Base-by-base conservation (phyloP, 257 asterid species). In the Linaria vulgaris region DNA sequence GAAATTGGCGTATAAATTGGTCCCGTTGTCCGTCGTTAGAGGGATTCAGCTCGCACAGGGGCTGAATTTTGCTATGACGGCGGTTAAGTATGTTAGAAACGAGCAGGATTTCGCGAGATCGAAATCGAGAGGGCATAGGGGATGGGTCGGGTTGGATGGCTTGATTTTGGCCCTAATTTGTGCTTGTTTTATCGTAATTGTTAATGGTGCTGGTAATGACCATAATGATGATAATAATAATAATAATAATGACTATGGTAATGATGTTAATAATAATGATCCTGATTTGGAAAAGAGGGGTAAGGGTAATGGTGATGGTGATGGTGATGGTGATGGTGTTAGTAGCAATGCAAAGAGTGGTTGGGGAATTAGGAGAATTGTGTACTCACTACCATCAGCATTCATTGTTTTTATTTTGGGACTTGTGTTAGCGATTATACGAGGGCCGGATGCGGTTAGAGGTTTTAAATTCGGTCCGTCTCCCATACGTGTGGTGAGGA, bases 41-140 rank as follows among this genome's bases (percentile, higher is more conserved):
- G 96, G 96, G 51, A 83, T 88, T 72, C 96, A 88, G 58, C 63
- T 88, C 3, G 96, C 95, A 12, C 96, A 85, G 21, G 91, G 95
- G 1, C 38, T 83, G 9, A 81, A 88, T 3, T 88, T 88, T 47
- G 91, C 95, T 0, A 82, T 85, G 81, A 82, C 83, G 13, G 92
- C 88, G 4, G 95, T 85, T 9, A 88, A 85, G 68, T 85, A 88
- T 49, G 59, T 86, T 0, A 76, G 69, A 30, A 74, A 72, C 6
- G 83, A 57, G 21, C 96, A 88, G 51, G 57, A 72, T 47, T 82
- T 88, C 44, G 67, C 85, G 0, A 82, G 77, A 22, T 86, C 95
- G 1, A 83, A 83, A 48, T 61, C 88, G n/a, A 68, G 50, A 5
- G 85, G 79, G 17, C 54, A 77, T 16, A 73, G 96, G 73, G 76